Conservation (phyloP, 805 yeast species). For the Ogataea chonburiensis region DNA sequence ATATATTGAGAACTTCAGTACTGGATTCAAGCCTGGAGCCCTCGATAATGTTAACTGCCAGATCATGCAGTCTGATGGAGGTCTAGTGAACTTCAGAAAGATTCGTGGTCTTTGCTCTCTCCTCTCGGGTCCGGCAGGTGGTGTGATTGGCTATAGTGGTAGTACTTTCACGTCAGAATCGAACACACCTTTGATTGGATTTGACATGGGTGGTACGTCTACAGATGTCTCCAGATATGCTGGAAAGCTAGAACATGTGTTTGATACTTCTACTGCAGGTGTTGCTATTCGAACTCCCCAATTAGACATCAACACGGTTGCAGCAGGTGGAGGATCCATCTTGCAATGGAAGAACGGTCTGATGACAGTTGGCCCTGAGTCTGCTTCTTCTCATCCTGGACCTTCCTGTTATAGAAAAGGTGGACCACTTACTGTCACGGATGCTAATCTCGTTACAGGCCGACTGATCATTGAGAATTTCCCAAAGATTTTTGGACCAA, state of each 20-base stretch:
- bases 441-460: slow-evolving; percentile 75
- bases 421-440: slow-evolving; percentile 83
- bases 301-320: slow-evolving; percentile 75
- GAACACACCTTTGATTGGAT: slow-evolving; percentile 65
- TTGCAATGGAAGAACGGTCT: slow-evolving; percentile 67
- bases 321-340: slow-evolving; percentile 82
- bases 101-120: slow-evolving; percentile 87
- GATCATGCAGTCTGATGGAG: slow-evolving; percentile 97
- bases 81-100: slow-evolving; percentile 73
- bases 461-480: slow-evolving; percentile 69
- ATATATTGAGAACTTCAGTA: slow-evolving; percentile 56
- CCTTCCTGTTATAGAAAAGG: slow-evolving; percentile 85
- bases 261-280: slow-evolving; percentile 80
- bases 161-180: slow-evolving; percentile 62
- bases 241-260: slow-evolving; percentile 71
- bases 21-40: slow-evolving; percentile 53
- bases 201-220: slow-evolving; percentile 90
- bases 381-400: slow-evolving; percentile 87
- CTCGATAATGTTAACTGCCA: slow-evolving; percentile 55
- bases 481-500: slow-evolving; percentile 82
- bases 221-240: slow-evolving; percentile 73
- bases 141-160: slow-evolving; percentile 86
- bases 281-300: slow-evolving; percentile 81
- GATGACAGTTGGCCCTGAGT: slow-evolving; percentile 84
- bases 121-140: slow-evolving; percentile 97